Conservation (phyloP, 441 rosid species). For the Pelargonium myrrhifolium region DNA sequence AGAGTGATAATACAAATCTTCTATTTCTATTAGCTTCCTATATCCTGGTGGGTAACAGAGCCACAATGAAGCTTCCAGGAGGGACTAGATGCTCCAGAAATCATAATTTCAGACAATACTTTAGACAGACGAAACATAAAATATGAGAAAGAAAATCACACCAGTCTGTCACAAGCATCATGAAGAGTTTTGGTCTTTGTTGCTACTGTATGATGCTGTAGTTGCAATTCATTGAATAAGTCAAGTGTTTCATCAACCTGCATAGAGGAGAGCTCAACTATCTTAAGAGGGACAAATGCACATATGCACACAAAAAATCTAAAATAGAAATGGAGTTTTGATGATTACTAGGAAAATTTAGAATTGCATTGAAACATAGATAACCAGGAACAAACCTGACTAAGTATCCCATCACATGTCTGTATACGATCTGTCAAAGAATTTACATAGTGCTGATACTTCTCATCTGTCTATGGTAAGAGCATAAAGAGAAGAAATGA, state of each 20-base stretch:
- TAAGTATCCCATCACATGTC: slow-evolving; percentile 84
- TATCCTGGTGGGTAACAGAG: neutral
- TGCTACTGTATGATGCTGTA: slow-evolving; percentile 88
- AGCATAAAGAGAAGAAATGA: slow-evolving; percentile 15
- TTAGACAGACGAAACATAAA: neutral
- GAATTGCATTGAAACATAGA: neutral
- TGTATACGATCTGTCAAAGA: slow-evolving; percentile 73
- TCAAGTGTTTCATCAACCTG: slow-evolving; percentile 93
- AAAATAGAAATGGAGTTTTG: neutral
- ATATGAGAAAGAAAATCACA: slow-evolving; percentile 28
- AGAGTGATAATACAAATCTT: neutral
- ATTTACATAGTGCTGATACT: slow-evolving; percentile 80
- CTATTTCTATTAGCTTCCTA: neutral
- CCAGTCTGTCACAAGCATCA: slow-evolving; percentile 95
- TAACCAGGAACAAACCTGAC: slow-evolving; percentile 34
- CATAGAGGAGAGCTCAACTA: slow-evolving; percentile 13
- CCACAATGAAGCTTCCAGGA: neutral
- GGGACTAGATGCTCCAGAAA: neutral
- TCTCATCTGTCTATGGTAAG: slow-evolving; percentile 71
- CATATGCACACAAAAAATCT: slow-evolving; percentile 6
- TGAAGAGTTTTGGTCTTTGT: slow-evolving; percentile 98
- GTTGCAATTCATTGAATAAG: slow-evolving; percentile 74
- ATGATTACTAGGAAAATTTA: slow-evolving; percentile 3
- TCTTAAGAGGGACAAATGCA: slow-evolving; percentile 11
- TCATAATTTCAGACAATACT: slow-evolving; percentile 4